These are phyloP conservation scores for Apophysomyces elegans DNA, from an alignment of 371 early-diverging fungal species.

Conservation along the genomic window DNA sequence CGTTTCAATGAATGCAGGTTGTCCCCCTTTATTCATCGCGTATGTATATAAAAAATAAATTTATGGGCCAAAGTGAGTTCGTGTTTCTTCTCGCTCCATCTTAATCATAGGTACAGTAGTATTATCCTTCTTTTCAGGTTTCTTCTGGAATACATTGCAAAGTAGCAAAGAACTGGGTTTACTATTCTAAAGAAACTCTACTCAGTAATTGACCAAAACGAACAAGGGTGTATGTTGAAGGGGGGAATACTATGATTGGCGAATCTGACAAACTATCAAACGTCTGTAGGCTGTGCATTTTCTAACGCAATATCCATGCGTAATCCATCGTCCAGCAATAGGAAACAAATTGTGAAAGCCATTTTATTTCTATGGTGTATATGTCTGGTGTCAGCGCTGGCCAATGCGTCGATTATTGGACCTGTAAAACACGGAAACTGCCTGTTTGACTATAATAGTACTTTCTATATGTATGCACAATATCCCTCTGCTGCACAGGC, in stretches of 20 bases:
- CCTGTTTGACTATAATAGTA: background rate
- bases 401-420: background rate
- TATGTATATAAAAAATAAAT: conserved; percentile 7
- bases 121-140: background rate
- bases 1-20: conserved; percentile 5
- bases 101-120: background rate
- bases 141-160: background rate
- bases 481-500: background rate
- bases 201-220: too few relatives aligned
- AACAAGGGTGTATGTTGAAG: too few relatives aligned
- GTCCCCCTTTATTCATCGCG: conserved; percentile 3
- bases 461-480: background rate
- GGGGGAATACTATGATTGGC: too few relatives aligned
- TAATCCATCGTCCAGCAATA: background rate
- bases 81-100: background rate
- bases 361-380: background rate
- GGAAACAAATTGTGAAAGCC: background rate
- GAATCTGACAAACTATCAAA: too few relatives aligned
- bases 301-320: background rate
- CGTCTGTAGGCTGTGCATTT: background rate
- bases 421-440: background rate
- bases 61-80: background rate
- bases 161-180: background rate
- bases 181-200: too few relatives aligned
- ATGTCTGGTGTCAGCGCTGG: background rate